Base-by-base conservation (phyloP, 2,329 filamentous ascomycete species). In the Neopestalotiopsis clavispora region DNA sequence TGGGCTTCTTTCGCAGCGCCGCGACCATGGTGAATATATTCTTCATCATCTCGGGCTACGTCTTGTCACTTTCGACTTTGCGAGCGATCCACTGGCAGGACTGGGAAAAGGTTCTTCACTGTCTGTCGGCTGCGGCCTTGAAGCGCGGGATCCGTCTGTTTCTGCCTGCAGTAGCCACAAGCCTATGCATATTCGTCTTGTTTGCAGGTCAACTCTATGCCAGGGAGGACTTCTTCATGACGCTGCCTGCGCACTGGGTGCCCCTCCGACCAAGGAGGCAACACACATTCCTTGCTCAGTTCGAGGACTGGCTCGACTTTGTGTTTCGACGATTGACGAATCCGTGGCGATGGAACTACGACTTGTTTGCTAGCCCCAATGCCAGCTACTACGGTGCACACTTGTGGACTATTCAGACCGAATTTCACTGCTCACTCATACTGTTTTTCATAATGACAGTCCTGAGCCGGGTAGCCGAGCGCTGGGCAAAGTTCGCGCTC, bases 301-400 rank as follows among this genome's bases (percentile, higher is more conserved):
- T 52, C 3, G 14, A 52, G 45, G 45, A 52, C n/a, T 52, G 45
- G 45, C 45, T 52, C 45, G 45, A 52, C 17, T 52, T 52, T n/a
- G 45, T 52, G 45, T 3, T 52, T 4, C 45, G 45, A 12, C 5
- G 45, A 52, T 6, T 52, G 7, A 52, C 45, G 17, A 52, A 52
- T 52, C 45, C 45, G n/a, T 52, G 45, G 45, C 45, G 45, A 52
- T 52, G 45, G 45, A 52, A 52, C n/a, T 52, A 52, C n/a, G 45
- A 52, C 17, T n/a, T 52, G 6, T 52, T 52, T 52, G 45, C 45
- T 1, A 52, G n/a, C 45, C 45, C 45, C 3, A 4, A 52, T 17
- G 45, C 45, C 17, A 52, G 45, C 45, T 52, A 52, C n/a, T 52
- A 52, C 7, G 45, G 45, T 9, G 45, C 45, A 10, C 45, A 52